These are phyloP conservation scores for Helotiales sp. DNA, from an alignment of 2,329 filamentous ascomycete species.

Conservation along the genomic window DNA sequence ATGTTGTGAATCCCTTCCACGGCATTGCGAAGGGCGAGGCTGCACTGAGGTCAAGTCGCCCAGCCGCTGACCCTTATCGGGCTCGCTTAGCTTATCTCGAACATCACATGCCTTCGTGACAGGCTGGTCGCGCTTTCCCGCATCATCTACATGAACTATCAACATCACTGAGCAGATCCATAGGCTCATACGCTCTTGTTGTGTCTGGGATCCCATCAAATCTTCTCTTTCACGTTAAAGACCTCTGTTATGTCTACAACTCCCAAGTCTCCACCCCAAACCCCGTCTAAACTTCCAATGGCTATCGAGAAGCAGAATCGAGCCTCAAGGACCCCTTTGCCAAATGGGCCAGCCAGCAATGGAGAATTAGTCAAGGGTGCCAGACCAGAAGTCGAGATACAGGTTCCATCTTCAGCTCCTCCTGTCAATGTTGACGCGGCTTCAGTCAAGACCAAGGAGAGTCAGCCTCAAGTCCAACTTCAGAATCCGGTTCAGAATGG, in stretches of 20 bases:
- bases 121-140: background rate
- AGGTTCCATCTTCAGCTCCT: constrained; percentile 9
- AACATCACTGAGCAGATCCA: too few relatives aligned
- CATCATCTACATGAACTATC: background rate
- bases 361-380: background rate
- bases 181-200: too few relatives aligned
- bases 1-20: constrained; percentile 9
- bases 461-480: background rate
- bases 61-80: background rate
- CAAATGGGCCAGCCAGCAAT: background rate
- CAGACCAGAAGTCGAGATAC: background rate
- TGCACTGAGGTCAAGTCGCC: background rate
- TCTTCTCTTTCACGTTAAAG: background rate
- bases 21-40: background rate
- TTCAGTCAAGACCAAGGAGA: background rate
- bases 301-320: constrained; percentile 11
- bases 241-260: constrained; percentile 19
- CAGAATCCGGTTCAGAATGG: background rate
- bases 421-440: background rate
- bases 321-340: constrained; percentile 4
- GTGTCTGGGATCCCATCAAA: background rate
- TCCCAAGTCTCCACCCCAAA: constrained; percentile 14
- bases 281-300: constrained; percentile 14
- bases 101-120: background rate
- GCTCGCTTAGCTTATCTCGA: background rate